A percentile compares a stretch with the other conserved stretches of the same genome.
These are phyloP conservation scores for Trichophyton benhamiae DNA, from an alignment of 2,329 filamentous ascomycete genomes.

Conservation along the genomic window DNA sequence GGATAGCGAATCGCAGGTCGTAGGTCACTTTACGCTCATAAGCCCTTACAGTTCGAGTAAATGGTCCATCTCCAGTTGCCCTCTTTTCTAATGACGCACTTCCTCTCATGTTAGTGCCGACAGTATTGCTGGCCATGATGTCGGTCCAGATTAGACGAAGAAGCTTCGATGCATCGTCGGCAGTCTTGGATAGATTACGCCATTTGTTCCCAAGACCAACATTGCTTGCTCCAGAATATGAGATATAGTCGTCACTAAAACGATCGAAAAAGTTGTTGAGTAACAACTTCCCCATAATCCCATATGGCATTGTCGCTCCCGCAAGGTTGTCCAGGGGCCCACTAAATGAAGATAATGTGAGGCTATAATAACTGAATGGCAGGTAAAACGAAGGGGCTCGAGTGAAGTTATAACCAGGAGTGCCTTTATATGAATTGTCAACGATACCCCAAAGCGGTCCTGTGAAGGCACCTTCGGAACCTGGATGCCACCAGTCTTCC, in stretches of 20 bases:
- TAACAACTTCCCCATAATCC: neutral
- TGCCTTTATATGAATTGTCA: conserved; percentile 19
- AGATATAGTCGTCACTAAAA: conserved; percentile 14
- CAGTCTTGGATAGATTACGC: conserved; percentile 24
- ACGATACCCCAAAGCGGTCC: conserved; percentile 33
- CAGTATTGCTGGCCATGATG: conserved; percentile 30
- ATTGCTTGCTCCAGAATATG: conserved; percentile 26
- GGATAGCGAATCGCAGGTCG: conserved; percentile 20
- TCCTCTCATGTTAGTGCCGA: conserved; percentile 24
- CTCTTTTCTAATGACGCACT: neutral
- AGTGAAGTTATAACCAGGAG: conserved; percentile 21
- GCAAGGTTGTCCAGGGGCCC: conserved; percentile 20
- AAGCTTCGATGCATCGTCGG: conserved; percentile 23
- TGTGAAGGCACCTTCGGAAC: conserved; percentile 15
- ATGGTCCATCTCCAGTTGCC: neutral
- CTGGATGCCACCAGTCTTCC: conserved; percentile 22
- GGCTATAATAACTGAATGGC: conserved; percentile 15
- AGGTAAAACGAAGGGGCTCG: conserved; percentile 20
- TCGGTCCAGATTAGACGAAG: conserved; percentile 38
- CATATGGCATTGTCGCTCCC: conserved; percentile 10
- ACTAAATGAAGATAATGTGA: neutral
- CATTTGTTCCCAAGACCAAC: conserved; percentile 33
- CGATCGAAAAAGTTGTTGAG: conserved; percentile 21
- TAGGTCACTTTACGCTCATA: conserved; percentile 19
- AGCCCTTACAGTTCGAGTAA: neutral